A percentile compares a stretch with the other conserved stretches of the same genome.
Evolutionary conservation across 257 asterid genomes (phyloP).

Genomic region (Solanum peruvianum): DNA sequence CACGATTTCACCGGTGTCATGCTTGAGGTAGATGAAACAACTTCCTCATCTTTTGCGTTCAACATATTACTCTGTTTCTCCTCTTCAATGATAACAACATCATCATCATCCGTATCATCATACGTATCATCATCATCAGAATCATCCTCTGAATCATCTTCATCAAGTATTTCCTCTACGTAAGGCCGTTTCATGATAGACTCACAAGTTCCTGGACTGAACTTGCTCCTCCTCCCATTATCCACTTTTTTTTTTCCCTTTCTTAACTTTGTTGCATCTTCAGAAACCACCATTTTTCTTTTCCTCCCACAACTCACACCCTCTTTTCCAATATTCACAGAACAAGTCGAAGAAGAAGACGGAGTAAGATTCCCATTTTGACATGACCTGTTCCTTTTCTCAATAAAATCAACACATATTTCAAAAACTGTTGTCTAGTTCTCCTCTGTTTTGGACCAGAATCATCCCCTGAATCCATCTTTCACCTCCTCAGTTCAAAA

Average conservation of each 20-base stretch:
- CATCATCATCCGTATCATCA: neutral
- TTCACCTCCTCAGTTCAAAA: too few species aligned
- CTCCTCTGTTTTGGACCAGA: neutral
- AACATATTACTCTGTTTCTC: neutral
- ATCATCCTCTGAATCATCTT: neutral
- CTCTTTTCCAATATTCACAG: neutral
- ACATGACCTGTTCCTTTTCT: neutral
- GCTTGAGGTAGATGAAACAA: constrained; percentile 2
- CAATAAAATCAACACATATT: neutral
- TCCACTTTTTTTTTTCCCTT: neutral
- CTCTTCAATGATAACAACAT: neutral
- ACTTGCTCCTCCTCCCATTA: neutral
- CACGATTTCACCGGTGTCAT: neutral
- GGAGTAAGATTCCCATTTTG: neutral
- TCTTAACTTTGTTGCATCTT: neutral
- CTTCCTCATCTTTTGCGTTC: neutral
- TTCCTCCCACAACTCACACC: neutral
- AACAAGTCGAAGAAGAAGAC: neutral
- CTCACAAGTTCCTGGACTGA: neutral
- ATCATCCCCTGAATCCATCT: neutral
- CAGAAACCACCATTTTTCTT: neutral
- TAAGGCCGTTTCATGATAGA: neutral
- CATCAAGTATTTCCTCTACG: neutral
- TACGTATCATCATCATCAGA: neutral
- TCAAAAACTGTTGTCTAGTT: neutral